Evolutionary conservation across 1,139 yeast species (phyloP).

Genomic region (Pichia sp.): DNA sequence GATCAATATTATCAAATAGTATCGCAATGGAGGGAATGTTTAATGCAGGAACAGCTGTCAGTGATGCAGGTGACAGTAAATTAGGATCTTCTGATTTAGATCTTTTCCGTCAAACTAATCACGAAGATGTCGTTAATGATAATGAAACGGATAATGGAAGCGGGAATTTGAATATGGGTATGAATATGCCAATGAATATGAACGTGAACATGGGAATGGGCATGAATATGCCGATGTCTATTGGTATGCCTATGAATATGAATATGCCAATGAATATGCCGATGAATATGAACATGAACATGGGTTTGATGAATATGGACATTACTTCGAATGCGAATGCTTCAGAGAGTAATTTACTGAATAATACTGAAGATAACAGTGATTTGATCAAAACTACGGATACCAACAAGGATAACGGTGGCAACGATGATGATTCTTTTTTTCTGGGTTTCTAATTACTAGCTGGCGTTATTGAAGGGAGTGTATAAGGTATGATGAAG

Average conservation of each 20-base stretch:
- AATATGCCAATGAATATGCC: neutral
- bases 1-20: neutral
- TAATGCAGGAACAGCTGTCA: conserved; percentile 11
- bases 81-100: conserved; percentile 17
- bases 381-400: neutral
- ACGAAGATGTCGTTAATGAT: neutral
- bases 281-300: neutral
- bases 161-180: neutral
- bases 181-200: neutral
- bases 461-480: no score
- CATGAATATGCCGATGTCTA: neutral
- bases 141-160: conserved; percentile 1
- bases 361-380: neutral
- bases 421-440: neutral
- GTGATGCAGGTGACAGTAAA: conserved; percentile 12
- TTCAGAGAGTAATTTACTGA: neutral
- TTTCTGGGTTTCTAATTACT: no score
- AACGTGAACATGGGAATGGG: neutral
- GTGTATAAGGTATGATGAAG: no score
- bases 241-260: neutral
- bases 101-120: conserved; percentile 10
- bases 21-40: conserved; percentile 9
- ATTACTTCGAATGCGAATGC: neutral
- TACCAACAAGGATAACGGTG: neutral
- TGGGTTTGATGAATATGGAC: neutral